Base-by-base conservation (phyloP, 1,284 basidiomycete genomes). In the Trichosporon sp. region DNA sequence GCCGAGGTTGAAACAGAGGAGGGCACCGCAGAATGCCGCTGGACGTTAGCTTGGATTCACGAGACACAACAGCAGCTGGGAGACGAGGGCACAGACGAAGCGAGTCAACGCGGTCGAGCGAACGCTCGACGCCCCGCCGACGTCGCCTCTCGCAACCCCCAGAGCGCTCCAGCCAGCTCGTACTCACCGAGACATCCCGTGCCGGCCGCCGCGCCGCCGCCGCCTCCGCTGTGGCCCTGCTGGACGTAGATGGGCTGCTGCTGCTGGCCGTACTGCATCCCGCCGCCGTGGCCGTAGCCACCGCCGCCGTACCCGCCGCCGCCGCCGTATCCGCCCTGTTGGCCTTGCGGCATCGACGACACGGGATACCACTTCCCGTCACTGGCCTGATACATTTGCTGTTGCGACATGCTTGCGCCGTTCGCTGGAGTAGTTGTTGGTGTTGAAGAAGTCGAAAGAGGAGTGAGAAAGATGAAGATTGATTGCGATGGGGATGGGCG, bases 311-410 rank as follows among this genome's bases (percentile, higher is more conserved):
- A 60, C 18, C 63, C 62, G 32, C 63, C 63, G 23, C 63, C 62
- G 32, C 63, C 63, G 44, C 34, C 44, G 38, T 42, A 42, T 15
- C 18, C 8, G 6, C n/a, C 18, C 34, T 35, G n/a, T 31, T 63
- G 65, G 42, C 65, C 65, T 44, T 68, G 67, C 6, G 71, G 71
- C 70, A 72, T 72, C 53, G 69, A 47, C 51, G 47, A 15, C 15
- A 65, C 51, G 44, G 72, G 72, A 58, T 74, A 74, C 73, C 73
- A 74, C 66, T 69, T 65, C 35, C 73, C 73, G 47, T 74, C 73
- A 3, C 32, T 47, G 56, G 73, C 73, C 62, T 74, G 73, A 62
- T 74, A 74, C 67, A 70, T 70, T 11, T 68, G 44, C 53, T 68
- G 68, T 32, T 67, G 21, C 18, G 51, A 23, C 51, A 53, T 53